These are phyloP conservation scores for Tulasnella sp. DNA, from an alignment of 768 basidiomycete genomes.

Conservation along the genomic window DNA sequence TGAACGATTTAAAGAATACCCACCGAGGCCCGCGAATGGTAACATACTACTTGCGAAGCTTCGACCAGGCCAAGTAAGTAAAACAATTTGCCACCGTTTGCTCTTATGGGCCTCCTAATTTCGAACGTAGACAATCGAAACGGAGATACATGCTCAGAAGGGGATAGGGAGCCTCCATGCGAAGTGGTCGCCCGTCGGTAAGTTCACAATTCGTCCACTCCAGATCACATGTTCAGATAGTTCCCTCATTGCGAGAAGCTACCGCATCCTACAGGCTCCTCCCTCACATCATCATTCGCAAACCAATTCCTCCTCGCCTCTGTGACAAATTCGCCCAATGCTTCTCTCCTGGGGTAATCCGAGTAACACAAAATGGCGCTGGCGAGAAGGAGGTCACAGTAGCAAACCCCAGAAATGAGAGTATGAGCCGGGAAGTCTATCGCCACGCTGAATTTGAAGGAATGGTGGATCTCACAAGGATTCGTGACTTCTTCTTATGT, in stretches of 20 bases:
- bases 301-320: constrained; percentile 65
- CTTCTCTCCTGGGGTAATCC: constrained; percentile 76
- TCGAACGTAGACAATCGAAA: constrained; percentile 41
- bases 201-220: constrained; percentile 11
- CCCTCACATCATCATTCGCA: constrained; percentile 60
- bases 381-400: constrained; percentile 53
- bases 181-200: constrained; percentile 92
- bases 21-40: constrained; percentile 57
- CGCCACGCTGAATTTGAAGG: constrained; percentile 85
- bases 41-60: constrained; percentile 88
- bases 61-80: constrained; percentile 67
- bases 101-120: no score
- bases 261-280: constrained; percentile 92
- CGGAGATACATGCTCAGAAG: constrained; percentile 85
- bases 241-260: constrained; percentile 36
- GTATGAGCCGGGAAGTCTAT: constrained; percentile 83
- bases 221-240: not conserved
- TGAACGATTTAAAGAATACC: constrained; percentile 39
- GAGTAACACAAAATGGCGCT: constrained; percentile 33
- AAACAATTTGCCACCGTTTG: no score
- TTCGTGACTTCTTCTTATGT: constrained; percentile 92
- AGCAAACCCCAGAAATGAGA: constrained; percentile 55
- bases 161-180: constrained; percentile 91
- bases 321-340: constrained; percentile 76
- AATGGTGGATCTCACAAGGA: constrained; percentile 68